Conservation (phyloP, 2,329 filamentous ascomycete genomes). For the Calonectria henricotiae region DNA sequence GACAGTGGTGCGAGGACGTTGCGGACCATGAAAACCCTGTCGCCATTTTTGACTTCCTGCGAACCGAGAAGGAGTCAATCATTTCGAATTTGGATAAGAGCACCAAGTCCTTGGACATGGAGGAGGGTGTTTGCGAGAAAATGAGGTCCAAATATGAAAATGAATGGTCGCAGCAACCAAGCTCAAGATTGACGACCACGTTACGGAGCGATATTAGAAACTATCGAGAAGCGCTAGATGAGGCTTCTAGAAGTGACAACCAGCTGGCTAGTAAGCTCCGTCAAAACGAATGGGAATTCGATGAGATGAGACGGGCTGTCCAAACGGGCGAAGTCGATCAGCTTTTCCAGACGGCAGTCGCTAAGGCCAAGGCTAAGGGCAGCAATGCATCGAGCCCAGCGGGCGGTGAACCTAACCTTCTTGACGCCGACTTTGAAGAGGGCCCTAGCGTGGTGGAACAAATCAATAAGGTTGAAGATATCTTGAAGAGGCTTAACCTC, state of each 20-base stretch:
- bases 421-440: slow-evolving; percentile 95
- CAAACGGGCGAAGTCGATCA: slow-evolving; percentile 90
- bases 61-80: slow-evolving; percentile 84
- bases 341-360: slow-evolving; percentile 89
- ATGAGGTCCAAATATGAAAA: slow-evolving; percentile 97
- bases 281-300: slow-evolving; percentile 90
- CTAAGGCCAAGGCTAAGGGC: slow-evolving; percentile 79
- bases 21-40: slow-evolving; percentile 87
- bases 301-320: slow-evolving; percentile 93
- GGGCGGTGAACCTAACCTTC: slow-evolving; percentile 79
- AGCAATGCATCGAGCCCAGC: slow-evolving; percentile 76
- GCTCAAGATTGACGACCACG: slow-evolving; percentile 89
- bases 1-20: slow-evolving; percentile 94
- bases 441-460: slow-evolving; percentile 89
- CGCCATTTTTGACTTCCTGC: slow-evolving; percentile 84
- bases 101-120: slow-evolving; percentile 92
- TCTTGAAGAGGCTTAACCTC: slow-evolving; percentile 90
- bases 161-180: slow-evolving; percentile 98
- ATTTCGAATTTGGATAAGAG: slow-evolving; percentile 82
- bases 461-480: slow-evolving; percentile 89
- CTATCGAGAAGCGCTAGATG: slow-evolving; percentile 90
- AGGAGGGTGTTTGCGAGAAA: slow-evolving; percentile 98
- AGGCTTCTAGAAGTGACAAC: slow-evolving; percentile 88
- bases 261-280: slow-evolving; percentile 88
- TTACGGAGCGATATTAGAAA: slow-evolving; percentile 89